Conservation (phyloP, 192 early-diverging fungal species). For the Coemansia sp. region DNA sequence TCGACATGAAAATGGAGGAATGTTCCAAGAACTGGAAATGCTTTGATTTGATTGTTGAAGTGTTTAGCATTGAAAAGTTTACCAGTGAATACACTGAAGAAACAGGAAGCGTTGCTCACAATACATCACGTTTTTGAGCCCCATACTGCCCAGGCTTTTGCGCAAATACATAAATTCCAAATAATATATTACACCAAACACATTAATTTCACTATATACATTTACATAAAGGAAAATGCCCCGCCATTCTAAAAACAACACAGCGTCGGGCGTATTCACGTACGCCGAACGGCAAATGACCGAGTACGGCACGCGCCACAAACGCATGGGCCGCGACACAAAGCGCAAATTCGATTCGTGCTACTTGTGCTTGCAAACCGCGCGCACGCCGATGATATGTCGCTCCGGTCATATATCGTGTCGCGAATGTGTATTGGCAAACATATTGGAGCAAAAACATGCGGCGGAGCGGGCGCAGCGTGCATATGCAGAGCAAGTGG, state of each 20-base stretch:
- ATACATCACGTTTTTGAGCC: too few species aligned
- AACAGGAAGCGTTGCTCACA: too few species aligned
- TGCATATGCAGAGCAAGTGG: constrained; percentile 48
- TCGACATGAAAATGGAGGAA: too few species aligned
- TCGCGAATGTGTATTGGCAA: constrained; percentile 84
- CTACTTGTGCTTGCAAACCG: constrained; percentile 69
- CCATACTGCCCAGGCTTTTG: too few species aligned
- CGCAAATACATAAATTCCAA: too few species aligned
- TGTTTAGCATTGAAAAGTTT: too few species aligned
- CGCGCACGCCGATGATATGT: constrained; percentile 25
- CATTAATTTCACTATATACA: background rate
- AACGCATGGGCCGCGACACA: constrained; percentile 80
- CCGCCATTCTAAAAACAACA: constrained; percentile 94
- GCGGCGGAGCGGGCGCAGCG: constrained; percentile 59
- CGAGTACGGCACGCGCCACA: constrained; percentile 84
- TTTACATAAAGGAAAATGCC: constrained; percentile 52
- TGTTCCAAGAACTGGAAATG: too few species aligned
- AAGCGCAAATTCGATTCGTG: constrained; percentile 85
- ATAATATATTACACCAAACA: background rate
- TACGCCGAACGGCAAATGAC: constrained; percentile 83
- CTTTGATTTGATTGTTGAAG: too few species aligned
- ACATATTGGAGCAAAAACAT: constrained; percentile 82
- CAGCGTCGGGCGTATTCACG: constrained; percentile 85
- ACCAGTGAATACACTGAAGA: too few species aligned
- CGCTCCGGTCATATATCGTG: constrained; percentile 79